Percentiles rank a stretch among this genome's conserved stretches.
phyloP scores from a whole-genome alignment of 257 asterid genomes.

The Salvia splendens region DNA sequence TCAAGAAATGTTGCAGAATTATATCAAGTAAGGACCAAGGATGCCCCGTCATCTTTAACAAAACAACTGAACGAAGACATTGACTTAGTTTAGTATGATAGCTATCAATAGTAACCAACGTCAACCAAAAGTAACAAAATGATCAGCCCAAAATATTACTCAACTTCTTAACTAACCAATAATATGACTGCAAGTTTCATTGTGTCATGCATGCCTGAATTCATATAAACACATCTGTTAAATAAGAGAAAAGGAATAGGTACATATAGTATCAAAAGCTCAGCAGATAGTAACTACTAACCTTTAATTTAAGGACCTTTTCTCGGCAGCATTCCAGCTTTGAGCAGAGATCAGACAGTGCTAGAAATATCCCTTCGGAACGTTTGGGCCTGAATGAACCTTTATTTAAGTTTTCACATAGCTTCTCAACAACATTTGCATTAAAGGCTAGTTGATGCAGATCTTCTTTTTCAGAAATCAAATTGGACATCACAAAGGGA shows the following conservation, averaged over 20 bases:
- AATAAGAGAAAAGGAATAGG: slow-evolving; percentile 25
- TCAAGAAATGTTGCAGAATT: background rate
- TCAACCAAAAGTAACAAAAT: slow-evolving; percentile 8
- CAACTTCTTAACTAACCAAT: background rate
- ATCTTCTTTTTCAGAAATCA: slow-evolving; percentile 76
- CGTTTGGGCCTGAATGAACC: slow-evolving; percentile 61
- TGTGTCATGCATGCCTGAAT: slow-evolving; percentile 5
- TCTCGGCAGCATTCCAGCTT: slow-evolving; percentile 85
- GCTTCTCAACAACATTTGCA: slow-evolving; percentile 59
- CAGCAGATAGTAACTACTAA: slow-evolving; percentile 38
- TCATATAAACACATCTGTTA: slow-evolving; percentile 18
- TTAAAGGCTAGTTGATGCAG: slow-evolving; percentile 80
- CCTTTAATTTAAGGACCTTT: slow-evolving; percentile 67
- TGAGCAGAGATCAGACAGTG: slow-evolving; percentile 79
- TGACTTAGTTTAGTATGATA: slow-evolving; percentile 1
- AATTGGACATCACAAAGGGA: slow-evolving; percentile 74
- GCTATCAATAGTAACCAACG: background rate
- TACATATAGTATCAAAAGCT: slow-evolving; percentile 2
- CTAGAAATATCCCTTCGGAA: slow-evolving; percentile 70
- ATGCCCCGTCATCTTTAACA: background rate
- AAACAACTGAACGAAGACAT: background rate
- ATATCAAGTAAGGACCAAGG: background rate
- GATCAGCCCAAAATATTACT: slow-evolving; percentile 9
- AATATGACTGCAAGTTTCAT: background rate
- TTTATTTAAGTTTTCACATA: slow-evolving; percentile 55